Conservation (phyloP, 371 early-diverging fungal species). For the Haplosporangium sp. region DNA sequence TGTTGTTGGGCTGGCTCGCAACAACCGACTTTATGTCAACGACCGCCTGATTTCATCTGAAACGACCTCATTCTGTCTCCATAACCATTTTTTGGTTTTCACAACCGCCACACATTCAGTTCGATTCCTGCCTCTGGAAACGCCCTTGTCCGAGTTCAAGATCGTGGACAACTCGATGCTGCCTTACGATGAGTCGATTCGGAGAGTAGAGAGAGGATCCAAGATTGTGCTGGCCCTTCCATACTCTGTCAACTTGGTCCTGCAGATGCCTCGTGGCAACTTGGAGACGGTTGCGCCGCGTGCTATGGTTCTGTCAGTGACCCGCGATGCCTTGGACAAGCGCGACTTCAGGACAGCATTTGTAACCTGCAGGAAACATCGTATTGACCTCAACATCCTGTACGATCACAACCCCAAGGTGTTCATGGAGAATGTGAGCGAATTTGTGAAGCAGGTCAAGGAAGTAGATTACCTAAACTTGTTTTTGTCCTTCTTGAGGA, state of each 20-base stretch:
- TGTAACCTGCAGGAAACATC: conserved; percentile 85
- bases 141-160: conserved; percentile 57
- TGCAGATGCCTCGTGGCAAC: conserved; percentile 98
- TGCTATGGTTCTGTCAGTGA: conserved; percentile 86
- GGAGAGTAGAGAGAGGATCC: conserved; percentile 93
- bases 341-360: conserved; percentile 86
- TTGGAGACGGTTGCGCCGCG: conserved; percentile 96
- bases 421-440: conserved; percentile 74
- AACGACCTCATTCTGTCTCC: conserved; percentile 89
- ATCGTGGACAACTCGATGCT: conserved; percentile 62
- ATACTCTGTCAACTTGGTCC: conserved; percentile 75
- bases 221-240: conserved; percentile 84
- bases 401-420: conserved; percentile 79
- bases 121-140: conserved; percentile 70
- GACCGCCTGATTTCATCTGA: conserved; percentile 74
- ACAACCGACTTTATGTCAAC: conserved; percentile 86
- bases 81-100: conserved; percentile 82
- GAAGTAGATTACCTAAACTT: conserved; percentile 91
- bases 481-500: conserved; percentile 85
- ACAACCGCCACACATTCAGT: conserved; percentile 89
- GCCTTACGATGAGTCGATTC: conserved; percentile 77
- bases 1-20: conserved; percentile 79
- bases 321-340: conserved; percentile 77
- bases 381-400: conserved; percentile 93
- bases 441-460: conserved; percentile 81